These are phyloP conservation scores for Lenzites betulinus DNA, from an alignment of 768 basidiomycete genomes.

Conservation along the genomic window DNA sequence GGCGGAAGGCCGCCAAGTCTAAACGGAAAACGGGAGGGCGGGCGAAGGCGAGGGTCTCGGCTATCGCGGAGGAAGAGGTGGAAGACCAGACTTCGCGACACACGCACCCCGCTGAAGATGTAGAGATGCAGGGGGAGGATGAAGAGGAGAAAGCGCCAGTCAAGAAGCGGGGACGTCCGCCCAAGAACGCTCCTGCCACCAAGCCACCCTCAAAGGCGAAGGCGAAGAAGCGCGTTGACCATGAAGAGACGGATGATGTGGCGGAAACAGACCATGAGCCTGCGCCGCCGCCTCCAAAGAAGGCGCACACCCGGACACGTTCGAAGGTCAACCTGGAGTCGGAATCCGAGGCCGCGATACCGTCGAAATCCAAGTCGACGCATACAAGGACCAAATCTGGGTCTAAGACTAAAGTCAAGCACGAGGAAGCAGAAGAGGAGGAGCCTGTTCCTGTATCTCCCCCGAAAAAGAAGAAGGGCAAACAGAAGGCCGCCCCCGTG, in stretches of 20 bases:
- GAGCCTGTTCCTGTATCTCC: neutral
- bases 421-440: constrained; percentile 18
- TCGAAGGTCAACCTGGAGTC: constrained; percentile 22
- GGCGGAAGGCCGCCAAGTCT: constrained; percentile 28
- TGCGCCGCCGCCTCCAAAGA: constrained; percentile 13
- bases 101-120: constrained; percentile 11
- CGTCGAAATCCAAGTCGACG: constrained; percentile 9
- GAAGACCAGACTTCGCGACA: constrained; percentile 26
- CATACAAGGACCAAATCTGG: constrained; percentile 20
- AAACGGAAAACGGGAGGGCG: constrained; percentile 30
- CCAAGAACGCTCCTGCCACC: constrained; percentile 1
- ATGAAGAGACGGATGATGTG: neutral
- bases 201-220: constrained; percentile 3
- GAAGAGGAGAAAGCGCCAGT: constrained; percentile 10
- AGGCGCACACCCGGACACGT: constrained; percentile 22
- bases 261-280: constrained; percentile 2
- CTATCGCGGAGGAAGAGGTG: constrained; percentile 34
- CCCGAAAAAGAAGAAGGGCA: constrained; percentile 17
- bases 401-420: constrained; percentile 15
- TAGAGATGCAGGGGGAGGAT: constrained; percentile 12
- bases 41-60: constrained; percentile 29
- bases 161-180: constrained; percentile 22
- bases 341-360: constrained; percentile 17
- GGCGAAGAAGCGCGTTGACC: constrained; percentile 7
- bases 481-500: constrained; percentile 1